Conservation (phyloP, 2,329 filamentous ascomycete genomes). For the Claviceps sp. region DNA sequence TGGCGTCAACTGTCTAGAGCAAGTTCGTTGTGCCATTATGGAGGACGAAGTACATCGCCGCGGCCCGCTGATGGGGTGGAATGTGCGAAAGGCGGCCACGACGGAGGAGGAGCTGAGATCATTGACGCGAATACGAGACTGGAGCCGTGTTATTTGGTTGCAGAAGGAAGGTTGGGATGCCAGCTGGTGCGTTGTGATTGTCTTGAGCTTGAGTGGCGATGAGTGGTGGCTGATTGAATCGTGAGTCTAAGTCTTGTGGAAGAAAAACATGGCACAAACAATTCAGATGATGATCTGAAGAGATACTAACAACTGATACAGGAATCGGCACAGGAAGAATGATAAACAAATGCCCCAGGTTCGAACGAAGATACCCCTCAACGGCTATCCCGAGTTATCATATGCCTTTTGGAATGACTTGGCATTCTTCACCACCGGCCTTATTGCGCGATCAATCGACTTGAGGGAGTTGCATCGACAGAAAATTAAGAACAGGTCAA, state of each 20-base stretch:
- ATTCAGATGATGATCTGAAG: slow-evolving; percentile 7
- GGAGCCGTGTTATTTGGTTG: slow-evolving; percentile 55
- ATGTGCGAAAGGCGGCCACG: slow-evolving; percentile 32
- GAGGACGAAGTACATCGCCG: slow-evolving; percentile 48
- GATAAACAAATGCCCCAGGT: slow-evolving; percentile 15
- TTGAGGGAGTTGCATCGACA: slow-evolving; percentile 32
- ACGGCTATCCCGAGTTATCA: slow-evolving; percentile 29
- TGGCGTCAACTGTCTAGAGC: slow-evolving; percentile 43
- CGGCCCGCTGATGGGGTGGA: slow-evolving; percentile 54
- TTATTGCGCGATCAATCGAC: slow-evolving; percentile 38
- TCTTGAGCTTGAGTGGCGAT: slow-evolving; percentile 59
- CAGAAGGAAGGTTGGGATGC: slow-evolving; percentile 57
- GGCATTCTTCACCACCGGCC: slow-evolving; percentile 34
- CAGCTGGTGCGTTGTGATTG: slow-evolving; percentile 60
- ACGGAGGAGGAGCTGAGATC: slow-evolving; percentile 42
- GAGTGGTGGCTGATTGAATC: slow-evolving; percentile 64
- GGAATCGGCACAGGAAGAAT: slow-evolving; percentile 11
- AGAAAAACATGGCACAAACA: not conserved
- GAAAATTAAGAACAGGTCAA: slow-evolving; percentile 26
- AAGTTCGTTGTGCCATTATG: slow-evolving; percentile 46
- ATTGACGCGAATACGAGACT: slow-evolving; percentile 48
- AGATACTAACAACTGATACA: not conserved
- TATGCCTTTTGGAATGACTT: slow-evolving; percentile 39
- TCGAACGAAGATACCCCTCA: slow-evolving; percentile 29
- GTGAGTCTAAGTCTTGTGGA: slow-evolving; percentile 23